Percentiles rank a stretch among this genome's conserved stretches.
phyloP scores from a whole-genome alignment of 2,329 filamentous ascomycete genomes.

The Paraphaeosphaeria minitans region DNA sequence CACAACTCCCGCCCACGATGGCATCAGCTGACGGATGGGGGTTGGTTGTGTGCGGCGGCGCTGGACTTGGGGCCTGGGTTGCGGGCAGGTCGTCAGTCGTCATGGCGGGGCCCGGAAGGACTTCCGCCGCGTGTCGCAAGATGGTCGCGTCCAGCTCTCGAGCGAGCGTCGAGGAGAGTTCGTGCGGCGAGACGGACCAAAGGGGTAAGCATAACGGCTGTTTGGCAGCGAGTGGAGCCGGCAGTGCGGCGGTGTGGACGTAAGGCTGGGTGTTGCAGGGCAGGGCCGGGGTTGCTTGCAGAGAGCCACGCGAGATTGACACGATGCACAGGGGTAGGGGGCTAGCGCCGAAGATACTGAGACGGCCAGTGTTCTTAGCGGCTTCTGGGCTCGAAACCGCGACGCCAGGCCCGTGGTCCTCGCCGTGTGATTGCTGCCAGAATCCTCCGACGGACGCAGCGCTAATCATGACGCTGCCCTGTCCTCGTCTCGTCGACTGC shows the following conservation, averaged over 20 bases:
- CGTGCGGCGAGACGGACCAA: slow-evolving; percentile 24
- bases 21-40: slow-evolving; percentile 35
- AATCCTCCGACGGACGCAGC: slow-evolving; percentile 35
- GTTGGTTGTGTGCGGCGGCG: slow-evolving; percentile 17
- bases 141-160: slow-evolving; percentile 27
- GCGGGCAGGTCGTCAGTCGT: slow-evolving; percentile 11
- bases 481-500: slow-evolving; percentile 10
- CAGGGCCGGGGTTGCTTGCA: slow-evolving; percentile 40
- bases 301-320: slow-evolving; percentile 46
- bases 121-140: slow-evolving; percentile 37
- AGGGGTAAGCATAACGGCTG: slow-evolving; percentile 42
- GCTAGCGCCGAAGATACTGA: slow-evolving; percentile 31
- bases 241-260: slow-evolving; percentile 38
- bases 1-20: slow-evolving; percentile 9
- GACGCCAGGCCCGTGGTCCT: slow-evolving; percentile 26
- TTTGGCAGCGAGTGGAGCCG: slow-evolving; percentile 31
- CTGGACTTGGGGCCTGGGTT: background rate
- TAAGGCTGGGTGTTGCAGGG: slow-evolving; percentile 44
- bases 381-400: slow-evolving; percentile 30
- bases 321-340: slow-evolving; percentile 35
- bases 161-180: too few species aligned
- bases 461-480: slow-evolving; percentile 19
- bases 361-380: slow-evolving; percentile 46
- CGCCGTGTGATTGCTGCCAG: slow-evolving; percentile 33
- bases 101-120: slow-evolving; percentile 27